Evolutionary conservation across 139 green algal species (phyloP).

Genomic region (Tetraselmis chui): DNA sequence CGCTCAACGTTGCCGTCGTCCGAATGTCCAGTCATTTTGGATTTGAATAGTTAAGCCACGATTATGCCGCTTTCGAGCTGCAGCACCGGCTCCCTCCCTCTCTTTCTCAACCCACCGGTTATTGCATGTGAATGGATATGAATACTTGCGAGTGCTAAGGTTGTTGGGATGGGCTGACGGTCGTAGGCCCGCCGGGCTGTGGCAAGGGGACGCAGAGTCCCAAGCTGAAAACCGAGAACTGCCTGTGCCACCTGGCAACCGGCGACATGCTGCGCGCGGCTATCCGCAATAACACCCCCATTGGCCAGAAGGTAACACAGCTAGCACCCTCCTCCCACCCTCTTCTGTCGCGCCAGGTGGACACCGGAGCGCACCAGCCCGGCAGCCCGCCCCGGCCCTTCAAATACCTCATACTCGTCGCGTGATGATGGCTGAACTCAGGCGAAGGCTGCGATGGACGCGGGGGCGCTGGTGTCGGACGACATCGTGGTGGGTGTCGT

Average conservation of each 20-base stretch:
- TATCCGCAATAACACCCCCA: constrained; percentile 65
- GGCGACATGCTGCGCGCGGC: constrained; percentile 91
- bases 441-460: constrained; percentile 96
- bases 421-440: no score
- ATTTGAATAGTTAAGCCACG: no score
- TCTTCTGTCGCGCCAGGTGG: not conserved
- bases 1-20: no score
- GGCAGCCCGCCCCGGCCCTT: not conserved
- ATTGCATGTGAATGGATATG: no score
- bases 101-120: no score
- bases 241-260: constrained; percentile 95
- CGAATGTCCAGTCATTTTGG: no score
- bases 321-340: not conserved
- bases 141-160: no score
- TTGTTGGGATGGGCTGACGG: no score
- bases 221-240: constrained; percentile 92
- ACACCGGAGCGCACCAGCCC: not conserved
- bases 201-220: constrained; percentile 93
- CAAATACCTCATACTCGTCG: no score
- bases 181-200: constrained; percentile 84
- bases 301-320: constrained; percentile 53
- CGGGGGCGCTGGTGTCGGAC: constrained; percentile 86
- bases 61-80: no score
- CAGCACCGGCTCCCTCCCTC: no score
- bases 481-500: constrained; percentile 97